These are phyloP conservation scores for Stephania japonica DNA, from an alignment of 164 flowering plant genomes.

Conservation along the genomic window DNA sequence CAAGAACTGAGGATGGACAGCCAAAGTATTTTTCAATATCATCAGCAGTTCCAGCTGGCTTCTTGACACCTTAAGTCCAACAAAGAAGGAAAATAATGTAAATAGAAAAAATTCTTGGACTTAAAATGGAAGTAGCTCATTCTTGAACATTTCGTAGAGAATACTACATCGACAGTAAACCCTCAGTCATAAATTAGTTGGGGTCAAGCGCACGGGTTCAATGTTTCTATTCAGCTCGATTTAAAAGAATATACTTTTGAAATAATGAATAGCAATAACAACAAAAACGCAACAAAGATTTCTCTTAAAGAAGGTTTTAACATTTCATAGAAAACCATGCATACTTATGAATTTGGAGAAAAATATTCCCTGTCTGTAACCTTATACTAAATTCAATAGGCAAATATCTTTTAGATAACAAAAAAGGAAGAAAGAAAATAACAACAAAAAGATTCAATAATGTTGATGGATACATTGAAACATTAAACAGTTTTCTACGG, in stretches of 20 bases:
- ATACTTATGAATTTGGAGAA: background rate
- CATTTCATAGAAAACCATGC: background rate
- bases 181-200: too few species aligned
- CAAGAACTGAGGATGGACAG: conserved; percentile 55
- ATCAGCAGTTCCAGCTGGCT: conserved; percentile 82
- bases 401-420: too few species aligned
- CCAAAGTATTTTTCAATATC: conserved; percentile 80
- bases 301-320: background rate
- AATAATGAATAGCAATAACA: background rate
- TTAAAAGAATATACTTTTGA: background rate
- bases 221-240: background rate
- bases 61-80: conserved; percentile 52
- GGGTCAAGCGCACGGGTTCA: too few species aligned
- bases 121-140: background rate
- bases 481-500: background rate
- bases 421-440: too few species aligned
- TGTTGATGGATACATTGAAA: too few species aligned
- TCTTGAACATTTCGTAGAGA: background rate
- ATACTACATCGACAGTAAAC: background rate
- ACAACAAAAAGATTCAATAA: too few species aligned
- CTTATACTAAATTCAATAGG: too few species aligned
- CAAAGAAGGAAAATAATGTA: background rate
- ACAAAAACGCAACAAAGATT: background rate
- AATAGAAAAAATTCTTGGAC: background rate
- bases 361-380: too few species aligned